Base-by-base conservation (phyloP, 2,329 filamentous ascomycete species). In the Talaromyces islandicus region DNA sequence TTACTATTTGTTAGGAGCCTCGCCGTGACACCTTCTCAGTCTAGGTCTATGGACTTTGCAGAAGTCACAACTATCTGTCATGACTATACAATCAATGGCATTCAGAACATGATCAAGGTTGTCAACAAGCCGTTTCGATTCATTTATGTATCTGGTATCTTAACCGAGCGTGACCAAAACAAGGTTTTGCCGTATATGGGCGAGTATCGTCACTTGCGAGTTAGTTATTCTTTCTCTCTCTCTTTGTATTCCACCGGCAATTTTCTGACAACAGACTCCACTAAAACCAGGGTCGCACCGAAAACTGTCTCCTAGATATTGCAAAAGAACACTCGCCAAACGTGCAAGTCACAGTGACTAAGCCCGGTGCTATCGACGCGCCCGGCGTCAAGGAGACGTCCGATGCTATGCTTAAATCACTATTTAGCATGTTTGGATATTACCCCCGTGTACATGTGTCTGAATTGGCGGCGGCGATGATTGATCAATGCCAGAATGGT, bases 321-420 rank as follows among this genome's bases (percentile, higher is more conserved):
- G 77, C 77, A 2, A 65, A 72, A 21, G 64, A 71, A 1, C 74
- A 72, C 2, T 65, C 57, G 21, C 24, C 24, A n/a, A 29, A 51
- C 25, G 27, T 62, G 81, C 25, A 74, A 56, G 29, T 71, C 78
- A 67, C 86, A 82, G 56, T 62, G 14, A 51, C 61, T 6, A 60
- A 58, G 46, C 61, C 58, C 6, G 61, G 61, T 7, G 55, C 57
- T 29, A 58, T 62, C 19, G 21, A 54, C 48, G 55, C 54, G n/a
- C 61, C 58, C 6, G 50, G 52, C 69, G 95, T 96, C 77, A 90
- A 91, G 70, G 91, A 95, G 70, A 92, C 96, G 71, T 91, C 87
- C 1, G 91, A 95, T 64, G 81, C 82, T 53, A 78, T 92, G 10
- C 80, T 92, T 61, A 90, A 90, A 68, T 92, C 92, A 77, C 75